Evolutionary conservation across 768 basidiomycete genomes (phyloP).

Genomic region (Sarcomyxa edulis): DNA sequence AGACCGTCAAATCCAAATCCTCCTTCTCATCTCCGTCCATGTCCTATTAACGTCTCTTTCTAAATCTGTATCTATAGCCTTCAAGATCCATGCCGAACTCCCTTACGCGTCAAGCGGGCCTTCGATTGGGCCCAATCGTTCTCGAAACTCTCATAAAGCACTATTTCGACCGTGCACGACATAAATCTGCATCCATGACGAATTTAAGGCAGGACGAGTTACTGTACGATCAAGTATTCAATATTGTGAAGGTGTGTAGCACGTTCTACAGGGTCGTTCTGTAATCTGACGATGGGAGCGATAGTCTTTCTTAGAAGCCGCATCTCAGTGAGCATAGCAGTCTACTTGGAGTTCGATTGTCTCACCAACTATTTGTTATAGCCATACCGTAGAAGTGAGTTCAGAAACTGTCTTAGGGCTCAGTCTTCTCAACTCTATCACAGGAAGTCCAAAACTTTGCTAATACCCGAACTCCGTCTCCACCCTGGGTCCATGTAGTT

Average conservation of each 20-base stretch:
- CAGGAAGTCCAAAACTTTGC: constrained; percentile 77
- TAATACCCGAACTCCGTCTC: constrained; percentile 78
- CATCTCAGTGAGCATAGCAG: constrained; percentile 50
- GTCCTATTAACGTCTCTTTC: no score
- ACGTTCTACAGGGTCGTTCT: background rate
- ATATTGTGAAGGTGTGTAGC: constrained; percentile 56
- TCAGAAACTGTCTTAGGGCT: no score
- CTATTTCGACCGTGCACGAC: constrained; percentile 66
- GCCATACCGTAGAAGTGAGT: constrained; percentile 86
- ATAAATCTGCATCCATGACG: constrained; percentile 35
- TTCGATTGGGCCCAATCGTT: constrained; percentile 67
- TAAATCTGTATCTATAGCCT: no score
- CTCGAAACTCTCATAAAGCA: constrained; percentile 81
- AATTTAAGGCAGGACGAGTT: constrained; percentile 67
- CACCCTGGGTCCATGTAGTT: constrained; percentile 77
- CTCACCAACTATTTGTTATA: constrained; percentile 19
- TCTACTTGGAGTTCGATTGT: constrained; percentile 2
- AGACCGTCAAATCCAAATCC: no score
- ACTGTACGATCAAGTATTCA: constrained; percentile 78
- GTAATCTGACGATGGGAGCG: background rate
- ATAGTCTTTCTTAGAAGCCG: constrained; percentile 71
- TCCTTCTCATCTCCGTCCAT: no score
- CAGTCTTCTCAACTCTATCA: no score
- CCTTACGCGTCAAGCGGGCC: constrained; percentile 55
- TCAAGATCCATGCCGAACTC: constrained; percentile 40